Evolutionary conservation across 495 filamentous ascomycete genomes (phyloP).

Genomic region (Lophiotrema nucula): DNA sequence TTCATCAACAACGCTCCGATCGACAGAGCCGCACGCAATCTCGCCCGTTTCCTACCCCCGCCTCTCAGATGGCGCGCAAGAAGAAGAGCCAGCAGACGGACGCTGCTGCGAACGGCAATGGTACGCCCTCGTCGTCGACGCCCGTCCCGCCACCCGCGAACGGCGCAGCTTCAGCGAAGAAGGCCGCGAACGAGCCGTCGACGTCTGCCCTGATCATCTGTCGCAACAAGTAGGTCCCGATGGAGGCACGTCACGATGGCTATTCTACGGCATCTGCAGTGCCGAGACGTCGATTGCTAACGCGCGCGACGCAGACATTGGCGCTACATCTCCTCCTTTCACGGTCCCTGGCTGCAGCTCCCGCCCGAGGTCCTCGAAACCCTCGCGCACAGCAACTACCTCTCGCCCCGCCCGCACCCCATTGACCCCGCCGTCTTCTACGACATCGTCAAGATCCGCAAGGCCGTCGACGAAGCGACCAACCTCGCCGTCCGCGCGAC

Average conservation of each 20-base stretch:
- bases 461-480: slow-evolving; percentile 72
- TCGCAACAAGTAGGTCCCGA: slow-evolving; percentile 66
- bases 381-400: slow-evolving; percentile 74
- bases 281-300: not conserved
- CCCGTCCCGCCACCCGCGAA: not conserved
- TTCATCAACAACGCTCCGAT: too few relatives aligned
- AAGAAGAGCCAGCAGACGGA: slow-evolving; percentile 25
- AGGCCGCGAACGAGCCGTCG: slow-evolving; percentile 41
- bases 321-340: slow-evolving; percentile 79
- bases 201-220: slow-evolving; percentile 64
- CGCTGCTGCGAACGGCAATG: slow-evolving; percentile 2
- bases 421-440: slow-evolving; percentile 81
- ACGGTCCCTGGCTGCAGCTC: slow-evolving; percentile 83
- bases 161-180: slow-evolving; percentile 28
- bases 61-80: slow-evolving; percentile 34
- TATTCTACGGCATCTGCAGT: slow-evolving; percentile 5
- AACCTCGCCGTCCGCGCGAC: slow-evolving; percentile 73
- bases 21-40: too few relatives aligned
- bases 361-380: slow-evolving; percentile 77
- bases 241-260: slow-evolving; percentile 29
- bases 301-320: slow-evolving; percentile 59
- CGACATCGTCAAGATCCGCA: slow-evolving; percentile 75
- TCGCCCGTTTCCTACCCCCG: too few relatives aligned
- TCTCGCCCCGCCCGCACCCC: slow-evolving; percentile 67
- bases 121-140: not conserved